Conservation (phyloP, 225 moss, liverwort and hornwort species). For the Anthoceros angustus region DNA sequence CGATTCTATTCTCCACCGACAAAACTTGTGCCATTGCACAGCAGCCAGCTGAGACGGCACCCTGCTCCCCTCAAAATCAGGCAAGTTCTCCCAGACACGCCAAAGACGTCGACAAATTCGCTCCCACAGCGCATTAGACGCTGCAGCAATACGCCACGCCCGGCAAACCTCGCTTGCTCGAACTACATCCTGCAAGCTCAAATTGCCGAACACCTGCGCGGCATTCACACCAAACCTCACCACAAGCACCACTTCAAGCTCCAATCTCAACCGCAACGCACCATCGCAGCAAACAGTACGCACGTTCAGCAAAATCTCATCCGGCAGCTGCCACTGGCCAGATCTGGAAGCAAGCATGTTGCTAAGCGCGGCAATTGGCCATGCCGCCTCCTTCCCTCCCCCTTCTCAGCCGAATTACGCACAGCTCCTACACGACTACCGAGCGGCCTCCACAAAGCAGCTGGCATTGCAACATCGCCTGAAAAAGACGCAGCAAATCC, state of each 20-base stretch:
- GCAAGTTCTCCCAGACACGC: conserved; percentile 26
- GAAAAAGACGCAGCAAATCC: neutral
- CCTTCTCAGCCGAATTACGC: too few relatives aligned
- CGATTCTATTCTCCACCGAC: conserved; percentile 29
- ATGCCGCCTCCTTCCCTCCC: neutral
- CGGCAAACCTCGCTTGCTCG: conserved; percentile 34
- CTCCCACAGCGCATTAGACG: conserved; percentile 38
- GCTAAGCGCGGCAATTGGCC: neutral
- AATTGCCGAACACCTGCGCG: conserved; percentile 36
- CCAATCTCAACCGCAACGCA: neutral
- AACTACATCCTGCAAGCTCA: conserved; percentile 35
- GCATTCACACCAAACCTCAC: neutral
- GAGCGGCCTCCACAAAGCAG: neutral
- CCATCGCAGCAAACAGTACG: neutral
- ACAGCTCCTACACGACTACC: neutral
- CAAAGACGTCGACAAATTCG: conserved; percentile 38
- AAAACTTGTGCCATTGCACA: conserved; percentile 26
- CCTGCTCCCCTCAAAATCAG: conserved; percentile 17
- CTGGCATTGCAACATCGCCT: neutral
- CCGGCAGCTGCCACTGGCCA: neutral
- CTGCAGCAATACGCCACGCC: conserved; percentile 36
- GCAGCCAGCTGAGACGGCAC: conserved; percentile 12
- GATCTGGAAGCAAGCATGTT: neutral
- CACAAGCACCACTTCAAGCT: neutral
- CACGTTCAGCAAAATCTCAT: neutral